Evolutionary conservation across 2,329 filamentous ascomycete genomes (phyloP).

Genomic region (Knufia petricola): DNA sequence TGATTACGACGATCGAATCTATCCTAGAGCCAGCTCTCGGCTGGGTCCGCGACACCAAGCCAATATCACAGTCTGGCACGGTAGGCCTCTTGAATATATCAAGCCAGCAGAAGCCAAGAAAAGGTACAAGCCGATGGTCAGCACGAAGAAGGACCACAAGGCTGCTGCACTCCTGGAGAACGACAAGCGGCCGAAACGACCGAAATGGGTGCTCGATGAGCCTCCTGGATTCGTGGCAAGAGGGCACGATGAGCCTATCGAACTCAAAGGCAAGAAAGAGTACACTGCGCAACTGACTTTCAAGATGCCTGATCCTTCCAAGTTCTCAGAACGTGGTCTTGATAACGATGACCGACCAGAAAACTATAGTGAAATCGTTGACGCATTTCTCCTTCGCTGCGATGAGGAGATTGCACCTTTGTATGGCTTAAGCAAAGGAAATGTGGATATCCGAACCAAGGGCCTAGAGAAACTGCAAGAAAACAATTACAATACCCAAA

Average conservation of each 20-base stretch:
- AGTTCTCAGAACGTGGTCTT: conserved; percentile 38
- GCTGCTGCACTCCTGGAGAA: conserved; percentile 76
- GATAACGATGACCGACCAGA: conserved; percentile 31
- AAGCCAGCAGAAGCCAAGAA: conserved; percentile 81
- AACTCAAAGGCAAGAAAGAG: conserved; percentile 55
- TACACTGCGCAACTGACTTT: conserved; percentile 70
- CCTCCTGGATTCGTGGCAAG: conserved; percentile 75
- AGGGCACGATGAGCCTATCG: conserved; percentile 63
- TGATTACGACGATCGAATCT: conserved; percentile 95
- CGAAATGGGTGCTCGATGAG: conserved; percentile 89
- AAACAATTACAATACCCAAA: conserved; percentile 60
- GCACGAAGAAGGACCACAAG: conserved; percentile 63
- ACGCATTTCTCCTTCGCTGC: conserved; percentile 61
- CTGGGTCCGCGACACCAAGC: conserved; percentile 88
- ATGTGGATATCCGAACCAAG: conserved; percentile 80
- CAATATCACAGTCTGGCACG: conserved; percentile 73
- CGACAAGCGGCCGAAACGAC: conserved; percentile 65
- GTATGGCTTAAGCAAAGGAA: conserved; percentile 62
- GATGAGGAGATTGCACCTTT: conserved; percentile 55
- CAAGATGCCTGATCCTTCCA: conserved; percentile 55
- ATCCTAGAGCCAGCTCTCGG: conserved; percentile 86
- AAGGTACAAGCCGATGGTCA: conserved; percentile 52
- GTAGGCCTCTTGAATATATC: conserved; percentile 77
- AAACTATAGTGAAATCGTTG: conserved; percentile 50
- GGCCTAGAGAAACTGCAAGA: conserved; percentile 65